These are phyloP conservation scores for Paecilomyces dactylethromorphus DNA, from an alignment of 2,329 filamentous ascomycete genomes.

Conservation along the genomic window DNA sequence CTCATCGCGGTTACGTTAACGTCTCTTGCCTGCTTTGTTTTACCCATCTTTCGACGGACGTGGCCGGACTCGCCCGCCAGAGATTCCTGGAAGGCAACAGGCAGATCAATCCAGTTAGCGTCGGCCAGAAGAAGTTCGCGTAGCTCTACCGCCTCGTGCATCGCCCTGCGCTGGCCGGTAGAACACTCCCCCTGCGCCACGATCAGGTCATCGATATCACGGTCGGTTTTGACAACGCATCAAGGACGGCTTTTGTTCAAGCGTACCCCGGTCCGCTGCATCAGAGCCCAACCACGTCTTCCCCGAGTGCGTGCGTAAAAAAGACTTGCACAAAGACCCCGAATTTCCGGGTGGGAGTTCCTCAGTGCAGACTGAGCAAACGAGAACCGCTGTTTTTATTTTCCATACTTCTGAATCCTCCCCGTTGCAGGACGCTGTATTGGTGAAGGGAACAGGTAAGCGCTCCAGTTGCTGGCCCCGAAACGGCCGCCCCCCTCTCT, in stretches of 20 bases:
- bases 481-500: slow-evolving; percentile 17
- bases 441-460: slow-evolving; percentile 23
- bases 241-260: slow-evolving; percentile 25
- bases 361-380: slow-evolving; percentile 12
- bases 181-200: slow-evolving; percentile 18
- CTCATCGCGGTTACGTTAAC: slow-evolving; percentile 14
- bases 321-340: slow-evolving; percentile 24
- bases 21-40: slow-evolving; percentile 6
- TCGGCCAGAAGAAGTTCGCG: slow-evolving; percentile 14
- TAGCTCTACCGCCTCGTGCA: slow-evolving; percentile 9
- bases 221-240: slow-evolving; percentile 37
- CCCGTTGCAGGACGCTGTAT: slow-evolving; percentile 3
- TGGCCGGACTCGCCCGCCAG: slow-evolving; percentile 16
- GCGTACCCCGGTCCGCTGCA: slow-evolving; percentile 34
- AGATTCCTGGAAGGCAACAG: slow-evolving; percentile 9
- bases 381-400: slow-evolving; percentile 3
- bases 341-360: slow-evolving; percentile 19
- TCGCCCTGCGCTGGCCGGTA: slow-evolving; percentile 21
- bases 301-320: slow-evolving; percentile 22
- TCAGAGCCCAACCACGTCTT: slow-evolving; percentile 41
- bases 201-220: slow-evolving; percentile 16
- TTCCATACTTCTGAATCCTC: slow-evolving; percentile 6
- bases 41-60: slow-evolving; percentile 15
- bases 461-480: slow-evolving; percentile 15
- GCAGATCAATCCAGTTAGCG: slow-evolving; percentile 13